These are phyloP conservation scores for Trichophyton mentagrophytes DNA, from an alignment of 2,329 filamentous ascomycete species.

Conservation along the genomic window DNA sequence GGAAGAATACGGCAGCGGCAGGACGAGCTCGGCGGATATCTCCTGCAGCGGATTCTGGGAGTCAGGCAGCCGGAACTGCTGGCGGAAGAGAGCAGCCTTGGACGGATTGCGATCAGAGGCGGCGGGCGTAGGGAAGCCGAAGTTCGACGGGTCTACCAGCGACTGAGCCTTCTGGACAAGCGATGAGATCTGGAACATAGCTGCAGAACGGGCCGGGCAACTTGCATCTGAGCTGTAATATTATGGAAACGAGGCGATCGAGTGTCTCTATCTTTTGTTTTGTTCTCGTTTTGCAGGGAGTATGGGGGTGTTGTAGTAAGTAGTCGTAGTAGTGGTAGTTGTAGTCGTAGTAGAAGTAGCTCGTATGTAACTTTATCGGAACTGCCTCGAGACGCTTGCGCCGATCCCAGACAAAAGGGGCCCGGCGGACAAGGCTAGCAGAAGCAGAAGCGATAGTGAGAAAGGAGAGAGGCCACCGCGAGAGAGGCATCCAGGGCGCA, in stretches of 20 bases:
- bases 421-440: too few species aligned
- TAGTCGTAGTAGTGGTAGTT: too few species aligned
- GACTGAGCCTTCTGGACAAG: constrained; percentile 94
- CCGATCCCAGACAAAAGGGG: neutral
- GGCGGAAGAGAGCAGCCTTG: constrained; percentile 84
- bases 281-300: neutral
- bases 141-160: constrained; percentile 79
- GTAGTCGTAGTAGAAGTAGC: too few species aligned
- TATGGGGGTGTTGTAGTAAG: too few species aligned
- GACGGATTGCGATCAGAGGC: constrained; percentile 70
- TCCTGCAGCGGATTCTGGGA: constrained; percentile 89
- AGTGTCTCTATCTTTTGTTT: neutral
- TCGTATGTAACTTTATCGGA: too few species aligned
- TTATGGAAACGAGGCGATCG: too few species aligned
- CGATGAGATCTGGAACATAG: constrained; percentile 56
- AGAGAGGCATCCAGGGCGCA: neutral
- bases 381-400: neutral
- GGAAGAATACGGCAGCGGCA: constrained; percentile 54
- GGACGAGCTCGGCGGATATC: constrained; percentile 89
- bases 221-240: neutral
- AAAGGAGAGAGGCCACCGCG: too few species aligned
- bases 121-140: constrained; percentile 58
- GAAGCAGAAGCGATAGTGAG: too few species aligned
- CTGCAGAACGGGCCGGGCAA: neutral
- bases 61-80: constrained; percentile 88